Base-by-base conservation (phyloP, 1,284 basidiomycete genomes). In the Microbotryum saponariae region DNA sequence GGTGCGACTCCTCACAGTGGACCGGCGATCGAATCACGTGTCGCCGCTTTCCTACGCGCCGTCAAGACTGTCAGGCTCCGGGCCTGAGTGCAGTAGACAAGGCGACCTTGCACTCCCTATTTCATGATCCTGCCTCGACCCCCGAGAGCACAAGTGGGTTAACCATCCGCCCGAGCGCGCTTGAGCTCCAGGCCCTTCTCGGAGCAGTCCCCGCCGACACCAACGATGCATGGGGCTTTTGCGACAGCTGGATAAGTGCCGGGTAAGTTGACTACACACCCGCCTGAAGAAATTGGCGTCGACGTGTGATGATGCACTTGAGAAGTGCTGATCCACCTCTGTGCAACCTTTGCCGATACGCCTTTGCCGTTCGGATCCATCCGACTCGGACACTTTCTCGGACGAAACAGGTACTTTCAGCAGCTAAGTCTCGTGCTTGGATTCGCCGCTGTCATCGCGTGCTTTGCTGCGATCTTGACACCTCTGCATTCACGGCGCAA, bases 181-280 rank as follows among this genome's bases (percentile, higher is more conserved):
- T 14, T 20, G 44, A 20, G 49, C 31, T 31, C 9, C 31, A 33
- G 23, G 10, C 25, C 21, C 50, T 27, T 31, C 49, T 42, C 27
- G 58, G 29, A 54, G 42, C 8, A 14, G 3, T 12, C 14, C 37
- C 12, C 16, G 37, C 37, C 37, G 37, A 42, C 14, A 51, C 53
- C n/a, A 44, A 59, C 7, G 50, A 51, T 42, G 42, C 9, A n/a
- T 59, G 58, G 58, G 18, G 25, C 16, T 54, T 59, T 12, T 59
- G 58, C 29, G 58, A 59, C 27, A 46, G 42, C 10, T 59, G 58
- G 58, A 31, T 59, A 1, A 59, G 51, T 4, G 58, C 58, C n/a
- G 58, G 51, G 58, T 59, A 44, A 49, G 58, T 42, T 6, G 23
- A 20, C 8, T 31, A 31, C n/a, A 25, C 16, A 7, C 14, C 4